Evolutionary conservation across 2,329 filamentous ascomycete genomes (phyloP), one percentile per base, ranked within the genome.

Genomic region (Paramyrothecium roridum): DNA sequence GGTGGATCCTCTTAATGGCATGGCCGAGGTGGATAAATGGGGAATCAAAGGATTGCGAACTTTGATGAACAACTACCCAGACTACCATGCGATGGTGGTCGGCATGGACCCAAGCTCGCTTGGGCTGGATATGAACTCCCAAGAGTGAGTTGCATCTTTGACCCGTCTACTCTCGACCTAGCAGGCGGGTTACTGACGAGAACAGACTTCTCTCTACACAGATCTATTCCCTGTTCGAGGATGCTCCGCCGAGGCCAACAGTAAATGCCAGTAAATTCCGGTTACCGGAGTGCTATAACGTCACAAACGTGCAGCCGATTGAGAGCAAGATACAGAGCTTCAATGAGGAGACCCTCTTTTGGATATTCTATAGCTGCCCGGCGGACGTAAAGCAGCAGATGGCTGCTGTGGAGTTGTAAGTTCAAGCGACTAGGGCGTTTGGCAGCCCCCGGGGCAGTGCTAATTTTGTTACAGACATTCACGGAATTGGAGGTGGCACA

Each of bases 401-500:
- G 71, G 85, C 85, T 3, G 85, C 85, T 0, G 73, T 79, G 45
- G 84, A 88, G 66, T 73, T 88, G 84, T 87, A 72, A 71, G 82
- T 61, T 13, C 30, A 3, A 1, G 7, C 12, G 3, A 8, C 2
- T 34, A 12, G 13, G 17, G 10, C 21, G 23, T 53, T 34, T 12
- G 1, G 11, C 17, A 20, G 3, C 4, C n/a, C 11, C 2, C 1
- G 30, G 37, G n/a, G 47, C 50, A 23, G 54, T 65, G 23, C 64
- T 52, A 21, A 17, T 20, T 4, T n/a, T 26, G 13, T 33, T 21
- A 10, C 55, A 87, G 84, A 47, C 82, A 84, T 62, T 80, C 79
- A 56, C 80, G 85, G 20, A 86, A 86, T 67, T 88, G 85, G 85
- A 76, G 85, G 57, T 88, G 85, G 81, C 85, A 88, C 67, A 87